phyloP scores from a whole-genome alignment of 495 filamentous ascomycete genomes.

The Copromyces sp. region DNA sequence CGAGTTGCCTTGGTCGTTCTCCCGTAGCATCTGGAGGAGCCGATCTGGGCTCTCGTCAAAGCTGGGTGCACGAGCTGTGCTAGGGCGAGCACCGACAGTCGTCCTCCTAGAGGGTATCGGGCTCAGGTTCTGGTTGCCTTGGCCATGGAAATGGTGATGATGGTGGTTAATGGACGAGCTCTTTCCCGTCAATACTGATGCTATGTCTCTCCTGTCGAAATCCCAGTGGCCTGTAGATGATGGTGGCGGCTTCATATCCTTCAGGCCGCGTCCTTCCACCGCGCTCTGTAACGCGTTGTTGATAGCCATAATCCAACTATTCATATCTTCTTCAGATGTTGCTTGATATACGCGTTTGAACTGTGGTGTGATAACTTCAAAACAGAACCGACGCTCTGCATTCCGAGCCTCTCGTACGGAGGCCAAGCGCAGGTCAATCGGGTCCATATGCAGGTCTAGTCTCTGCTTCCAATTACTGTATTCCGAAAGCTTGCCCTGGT shows the following conservation, averaged over 20 bases:
- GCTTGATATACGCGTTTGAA: conserved; percentile 97
- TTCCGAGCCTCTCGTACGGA: conserved; percentile 93
- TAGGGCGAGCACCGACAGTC: conserved; percentile 79
- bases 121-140: conserved; percentile 41
- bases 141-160: conserved; percentile 18
- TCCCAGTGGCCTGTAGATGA: conserved; percentile 35
- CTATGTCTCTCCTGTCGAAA: conserved; percentile 68
- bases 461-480: conserved; percentile 99
- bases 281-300: conserved; percentile 96
- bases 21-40: conserved; percentile 76
- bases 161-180: conserved; percentile 52
- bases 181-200: conserved; percentile 89
- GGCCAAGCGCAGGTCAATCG: conserved; percentile 93
- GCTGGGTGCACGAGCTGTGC: conserved; percentile 55
- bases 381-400: conserved; percentile 91
- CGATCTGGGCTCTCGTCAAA: conserved; percentile 71
- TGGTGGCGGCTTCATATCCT: conserved; percentile 31
- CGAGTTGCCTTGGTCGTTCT: conserved; percentile 85
- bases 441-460: conserved; percentile 94
- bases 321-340: conserved; percentile 96
- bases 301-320: conserved; percentile 89
- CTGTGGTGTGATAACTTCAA: conserved; percentile 95
- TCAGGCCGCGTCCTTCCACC: conserved; percentile 65
- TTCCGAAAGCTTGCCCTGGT: conserved; percentile 91
- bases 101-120: conserved; percentile 64